A percentile compares a stretch with the other conserved stretches of the same genome.
These are phyloP conservation scores for Psidium guajava DNA, from an alignment of 345 rosid genomes.

Conservation along the genomic window DNA sequence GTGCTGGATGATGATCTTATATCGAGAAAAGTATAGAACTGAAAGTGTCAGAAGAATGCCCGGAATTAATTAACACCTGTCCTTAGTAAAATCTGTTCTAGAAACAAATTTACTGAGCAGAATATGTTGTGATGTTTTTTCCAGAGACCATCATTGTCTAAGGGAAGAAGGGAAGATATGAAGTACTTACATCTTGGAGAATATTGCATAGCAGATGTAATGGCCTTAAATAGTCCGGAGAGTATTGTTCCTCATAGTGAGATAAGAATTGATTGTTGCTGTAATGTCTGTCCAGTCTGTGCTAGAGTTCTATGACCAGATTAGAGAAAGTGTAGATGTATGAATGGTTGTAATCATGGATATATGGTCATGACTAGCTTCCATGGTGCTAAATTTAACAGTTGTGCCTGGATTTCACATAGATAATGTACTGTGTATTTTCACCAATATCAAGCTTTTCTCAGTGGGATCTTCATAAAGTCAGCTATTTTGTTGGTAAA, in stretches of 20 bases:
- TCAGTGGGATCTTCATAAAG: background rate
- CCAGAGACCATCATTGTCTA: background rate
- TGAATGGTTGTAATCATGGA: background rate
- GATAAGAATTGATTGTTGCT: background rate
- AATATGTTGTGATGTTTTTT: background rate
- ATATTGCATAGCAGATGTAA: background rate
- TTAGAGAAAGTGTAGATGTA: background rate
- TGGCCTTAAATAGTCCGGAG: background rate
- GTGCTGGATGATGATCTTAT: background rate
- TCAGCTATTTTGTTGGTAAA: background rate
- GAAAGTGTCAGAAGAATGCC: background rate
- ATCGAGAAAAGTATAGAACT: background rate
- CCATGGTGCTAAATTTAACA: background rate
- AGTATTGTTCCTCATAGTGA: background rate
- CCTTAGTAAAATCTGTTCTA: background rate
- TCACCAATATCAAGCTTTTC: background rate
- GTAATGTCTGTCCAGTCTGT: background rate
- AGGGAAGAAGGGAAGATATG: background rate
- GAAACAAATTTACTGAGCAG: background rate
- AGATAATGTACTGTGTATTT: background rate
- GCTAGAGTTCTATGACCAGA: background rate
- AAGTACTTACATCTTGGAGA: background rate
- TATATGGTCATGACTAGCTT: background rate
- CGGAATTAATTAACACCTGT: background rate
- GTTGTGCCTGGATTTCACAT: background rate